A percentile compares a stretch with the other conserved stretches of the same genome.
Evolutionary conservation across 352 stramenopile genomes (phyloP).

Genomic region (Globisporangium uncinulatum): DNA sequence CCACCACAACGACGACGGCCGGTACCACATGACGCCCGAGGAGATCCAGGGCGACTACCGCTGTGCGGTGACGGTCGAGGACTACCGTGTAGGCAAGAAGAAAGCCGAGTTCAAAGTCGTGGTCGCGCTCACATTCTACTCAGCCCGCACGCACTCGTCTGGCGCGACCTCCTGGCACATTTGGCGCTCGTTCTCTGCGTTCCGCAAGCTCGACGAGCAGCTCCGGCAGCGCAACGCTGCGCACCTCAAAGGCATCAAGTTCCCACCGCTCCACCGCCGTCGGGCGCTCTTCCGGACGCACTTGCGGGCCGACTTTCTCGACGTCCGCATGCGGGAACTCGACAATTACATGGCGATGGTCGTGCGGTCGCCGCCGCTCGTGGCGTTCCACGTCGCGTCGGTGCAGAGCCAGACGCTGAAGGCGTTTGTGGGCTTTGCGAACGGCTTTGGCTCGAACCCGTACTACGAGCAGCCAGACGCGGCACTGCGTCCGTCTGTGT

Average conservation of each 20-base stretch:
- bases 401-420: slow-evolving; percentile 78
- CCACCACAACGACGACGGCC: no score
- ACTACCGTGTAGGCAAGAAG: slow-evolving; percentile 76
- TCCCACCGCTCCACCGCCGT: slow-evolving; percentile 67
- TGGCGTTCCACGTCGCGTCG: slow-evolving; percentile 69
- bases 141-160: slow-evolving; percentile 53
- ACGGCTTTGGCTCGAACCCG: slow-evolving; percentile 69
- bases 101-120: slow-evolving; percentile 83
- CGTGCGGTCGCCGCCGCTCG: slow-evolving; percentile 46
- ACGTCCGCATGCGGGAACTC: slow-evolving; percentile 52
- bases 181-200: slow-evolving; percentile 73
- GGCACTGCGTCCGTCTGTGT: slow-evolving; percentile 52
- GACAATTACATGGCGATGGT: slow-evolving; percentile 75
- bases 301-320: slow-evolving; percentile 61
- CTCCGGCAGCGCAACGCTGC: slow-evolving; percentile 63
- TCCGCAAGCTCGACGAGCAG: slow-evolving; percentile 79
- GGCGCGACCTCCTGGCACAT: slow-evolving; percentile 78
- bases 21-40: slow-evolving; percentile 53
- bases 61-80: slow-evolving; percentile 52
- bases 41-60: slow-evolving; percentile 79
- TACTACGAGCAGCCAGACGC: slow-evolving; percentile 61
- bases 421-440: slow-evolving; percentile 67
- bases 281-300: slow-evolving; percentile 62
- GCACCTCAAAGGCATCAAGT: slow-evolving; percentile 83
- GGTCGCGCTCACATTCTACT: slow-evolving; percentile 68